These are phyloP conservation scores for Pyrus communis DNA, from an alignment of 306 rosid species.

Conservation along the genomic window DNA sequence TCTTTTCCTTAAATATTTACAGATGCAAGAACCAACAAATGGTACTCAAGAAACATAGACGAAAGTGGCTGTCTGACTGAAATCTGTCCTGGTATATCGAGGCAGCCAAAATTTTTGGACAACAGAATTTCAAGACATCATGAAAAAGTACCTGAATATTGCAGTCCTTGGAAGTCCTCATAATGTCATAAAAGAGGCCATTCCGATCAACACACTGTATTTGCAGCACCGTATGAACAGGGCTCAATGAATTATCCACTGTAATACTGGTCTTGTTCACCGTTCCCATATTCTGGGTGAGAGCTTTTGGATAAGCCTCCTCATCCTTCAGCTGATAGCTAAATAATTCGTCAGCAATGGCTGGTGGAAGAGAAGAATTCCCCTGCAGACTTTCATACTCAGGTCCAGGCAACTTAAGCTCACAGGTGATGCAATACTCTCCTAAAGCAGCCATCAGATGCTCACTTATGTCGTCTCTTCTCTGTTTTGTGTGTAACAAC, in stretches of 20 bases:
- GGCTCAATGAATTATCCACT: conserved; percentile 69
- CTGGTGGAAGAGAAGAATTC: conserved; percentile 61
- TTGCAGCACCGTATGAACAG: conserved; percentile 74
- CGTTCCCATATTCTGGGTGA: conserved; percentile 33
- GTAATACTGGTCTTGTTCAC: conserved; percentile 43
- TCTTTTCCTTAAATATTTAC: not conserved
- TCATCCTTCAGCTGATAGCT: conserved; percentile 44
- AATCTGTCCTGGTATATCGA: not conserved
- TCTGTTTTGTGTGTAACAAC: conserved; percentile 52
- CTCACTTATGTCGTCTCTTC: conserved; percentile 53
- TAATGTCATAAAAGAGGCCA: conserved; percentile 67
- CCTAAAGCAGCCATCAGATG: conserved; percentile 60
- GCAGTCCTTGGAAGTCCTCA: conserved; percentile 82
- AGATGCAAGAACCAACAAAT: not conserved
- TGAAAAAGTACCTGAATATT: conserved; percentile 54
- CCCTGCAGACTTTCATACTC: conserved; percentile 67
- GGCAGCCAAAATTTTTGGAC: not conserved
- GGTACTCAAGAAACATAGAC: not conserved
- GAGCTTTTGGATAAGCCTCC: conserved; percentile 30
- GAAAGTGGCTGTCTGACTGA: not conserved
- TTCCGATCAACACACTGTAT: conserved; percentile 70
- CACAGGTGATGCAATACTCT: conserved; percentile 60
- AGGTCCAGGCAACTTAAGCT: conserved; percentile 85
- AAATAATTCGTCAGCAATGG: conserved; percentile 61
- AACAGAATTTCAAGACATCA: conserved; percentile 6